phyloP scores from a whole-genome alignment of 495 filamentous ascomycete genomes.

The Neurospora sp. region DNA sequence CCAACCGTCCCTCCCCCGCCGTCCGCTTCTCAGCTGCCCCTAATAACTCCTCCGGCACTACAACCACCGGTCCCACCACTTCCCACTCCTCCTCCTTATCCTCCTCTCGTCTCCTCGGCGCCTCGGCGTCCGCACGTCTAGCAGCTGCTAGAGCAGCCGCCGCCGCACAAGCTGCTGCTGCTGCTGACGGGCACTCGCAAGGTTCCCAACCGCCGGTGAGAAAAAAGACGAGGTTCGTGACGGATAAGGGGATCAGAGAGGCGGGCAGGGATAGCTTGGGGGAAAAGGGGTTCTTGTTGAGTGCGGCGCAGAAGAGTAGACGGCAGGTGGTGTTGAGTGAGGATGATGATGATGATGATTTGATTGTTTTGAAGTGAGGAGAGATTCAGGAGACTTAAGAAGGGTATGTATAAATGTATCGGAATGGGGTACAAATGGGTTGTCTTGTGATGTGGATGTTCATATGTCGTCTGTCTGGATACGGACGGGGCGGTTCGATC shows the following conservation, averaged over 20 bases:
- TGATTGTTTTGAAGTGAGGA: constrained; percentile 18
- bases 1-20: neutral
- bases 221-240: constrained; percentile 80
- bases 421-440: too few relatives aligned
- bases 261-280: constrained; percentile 68
- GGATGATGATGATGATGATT: constrained; percentile 35
- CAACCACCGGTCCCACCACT: neutral
- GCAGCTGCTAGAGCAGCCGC: neutral
- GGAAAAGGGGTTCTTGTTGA: constrained; percentile 27
- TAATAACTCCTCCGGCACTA: neutral
- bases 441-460: too few relatives aligned
- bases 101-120: neutral
- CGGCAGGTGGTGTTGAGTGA: constrained; percentile 34
- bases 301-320: constrained; percentile 14
- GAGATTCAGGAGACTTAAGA: too few relatives aligned
- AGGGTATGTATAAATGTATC: too few relatives aligned
- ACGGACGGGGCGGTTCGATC: neutral
- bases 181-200: neutral
- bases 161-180: neutral
- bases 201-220: constrained; percentile 34
- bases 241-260: constrained; percentile 63
- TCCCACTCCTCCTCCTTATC: neutral
- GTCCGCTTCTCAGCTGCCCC: neutral
- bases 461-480: neutral
- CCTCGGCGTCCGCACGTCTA: neutral